These are phyloP conservation scores for Linnemannia schmuckeri DNA, from an alignment of 192 early-diverging fungal species.

Conservation along the genomic window DNA sequence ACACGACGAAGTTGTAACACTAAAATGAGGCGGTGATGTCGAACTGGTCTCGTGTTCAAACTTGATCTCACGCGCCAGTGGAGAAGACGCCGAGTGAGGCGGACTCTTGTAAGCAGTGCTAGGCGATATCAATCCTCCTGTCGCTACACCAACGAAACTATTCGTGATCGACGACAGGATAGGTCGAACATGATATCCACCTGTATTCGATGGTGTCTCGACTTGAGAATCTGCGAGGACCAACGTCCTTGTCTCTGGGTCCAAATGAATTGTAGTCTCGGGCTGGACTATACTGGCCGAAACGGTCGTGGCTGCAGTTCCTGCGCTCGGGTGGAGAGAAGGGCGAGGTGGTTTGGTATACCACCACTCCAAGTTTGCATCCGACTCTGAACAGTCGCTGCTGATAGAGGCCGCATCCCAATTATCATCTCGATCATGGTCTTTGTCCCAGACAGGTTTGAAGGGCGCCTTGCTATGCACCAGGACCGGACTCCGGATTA, in stretches of 20 bases:
- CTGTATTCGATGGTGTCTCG: background rate
- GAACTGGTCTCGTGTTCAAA: slow-evolving; percentile 17
- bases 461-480: slow-evolving; percentile 26
- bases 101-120: slow-evolving; percentile 21
- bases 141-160: background rate
- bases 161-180: background rate
- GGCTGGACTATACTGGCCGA: slow-evolving; percentile 33
- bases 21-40: background rate
- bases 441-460: slow-evolving; percentile 41
- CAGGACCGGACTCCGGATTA: background rate
- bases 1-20: background rate
- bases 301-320: slow-evolving; percentile 5
- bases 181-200: background rate
- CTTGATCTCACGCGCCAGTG: slow-evolving; percentile 40
- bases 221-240: slow-evolving; percentile 10
- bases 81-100: slow-evolving; percentile 32
- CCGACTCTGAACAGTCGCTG: slow-evolving; percentile 46
- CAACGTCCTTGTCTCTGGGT: slow-evolving; percentile 16
- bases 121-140: background rate
- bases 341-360: slow-evolving; percentile 45
- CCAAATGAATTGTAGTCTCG: background rate
- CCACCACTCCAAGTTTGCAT: slow-evolving; percentile 44
- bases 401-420: slow-evolving; percentile 40
- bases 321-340: slow-evolving; percentile 4
- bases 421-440: slow-evolving; percentile 44